These are phyloP conservation scores for Mycena albidolilacea DNA, from an alignment of 768 basidiomycete species.

Conservation along the genomic window DNA sequence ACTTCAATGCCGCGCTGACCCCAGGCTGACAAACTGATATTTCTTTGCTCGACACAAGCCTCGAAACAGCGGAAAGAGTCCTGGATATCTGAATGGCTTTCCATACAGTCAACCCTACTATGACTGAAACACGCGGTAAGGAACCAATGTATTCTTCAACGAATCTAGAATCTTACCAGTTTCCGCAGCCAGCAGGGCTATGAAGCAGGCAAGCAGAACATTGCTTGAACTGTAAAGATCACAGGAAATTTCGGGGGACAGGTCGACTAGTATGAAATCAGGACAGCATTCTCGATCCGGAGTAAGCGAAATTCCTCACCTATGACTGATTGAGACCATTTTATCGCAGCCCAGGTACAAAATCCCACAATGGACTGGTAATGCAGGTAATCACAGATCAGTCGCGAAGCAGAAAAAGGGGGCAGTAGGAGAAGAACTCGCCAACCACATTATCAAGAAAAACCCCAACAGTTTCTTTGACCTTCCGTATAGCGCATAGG, in stretches of 20 bases:
- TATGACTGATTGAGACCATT: not conserved
- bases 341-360: constrained; percentile 3
- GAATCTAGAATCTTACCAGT: constrained; percentile 5
- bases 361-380: constrained; percentile 9
- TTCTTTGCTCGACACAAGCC: not conserved
- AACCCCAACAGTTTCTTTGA: constrained; percentile 20
- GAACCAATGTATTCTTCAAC: not conserved
- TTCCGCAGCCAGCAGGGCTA: constrained; percentile 19
- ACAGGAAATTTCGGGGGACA: not conserved
- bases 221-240: constrained; percentile 10
- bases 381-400: not conserved
- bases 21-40: not conserved
- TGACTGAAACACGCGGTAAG: constrained; percentile 2
- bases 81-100: constrained; percentile 6
- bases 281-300: no score
- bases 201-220: not conserved
- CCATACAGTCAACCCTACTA: constrained; percentile 28
- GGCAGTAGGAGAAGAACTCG: not conserved
- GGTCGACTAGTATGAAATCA: not conserved
- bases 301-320: not conserved
- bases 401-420: no score
- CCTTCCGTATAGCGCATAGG: constrained; percentile 25
- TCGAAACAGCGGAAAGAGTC: not conserved
- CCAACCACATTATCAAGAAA: constrained; percentile 18
- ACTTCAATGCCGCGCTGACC: not conserved